Evolutionary conservation across 2,329 filamentous ascomycete species (phyloP).

Genomic region (Xylaria sp.): DNA sequence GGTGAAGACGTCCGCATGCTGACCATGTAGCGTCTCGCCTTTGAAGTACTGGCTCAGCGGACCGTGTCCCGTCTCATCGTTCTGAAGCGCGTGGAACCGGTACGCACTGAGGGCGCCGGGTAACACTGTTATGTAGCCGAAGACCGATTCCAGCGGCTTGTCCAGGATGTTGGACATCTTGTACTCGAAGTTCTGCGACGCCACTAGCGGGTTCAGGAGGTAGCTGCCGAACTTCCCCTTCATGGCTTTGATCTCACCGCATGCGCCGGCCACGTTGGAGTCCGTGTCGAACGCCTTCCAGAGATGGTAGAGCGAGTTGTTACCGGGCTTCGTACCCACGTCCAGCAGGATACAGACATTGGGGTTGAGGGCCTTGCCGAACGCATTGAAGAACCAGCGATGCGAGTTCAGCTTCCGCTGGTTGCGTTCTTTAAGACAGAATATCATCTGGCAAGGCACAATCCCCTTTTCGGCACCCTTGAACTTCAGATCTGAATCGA

Average conservation of each 20-base stretch:
- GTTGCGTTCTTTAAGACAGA: constrained; percentile 98
- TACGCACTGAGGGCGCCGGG: constrained; percentile 99
- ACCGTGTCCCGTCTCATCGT: constrained; percentile 93
- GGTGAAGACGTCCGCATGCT: constrained; percentile 94
- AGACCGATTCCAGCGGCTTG: constrained; percentile 95
- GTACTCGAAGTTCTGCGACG: constrained; percentile 99
- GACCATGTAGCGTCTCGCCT: constrained; percentile 90
- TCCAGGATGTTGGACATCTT: constrained; percentile 99
- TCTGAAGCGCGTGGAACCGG: constrained; percentile 91
- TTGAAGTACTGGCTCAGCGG: constrained; percentile 97
- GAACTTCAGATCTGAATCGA: constrained; percentile 96
- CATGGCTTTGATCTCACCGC: constrained; percentile 99
- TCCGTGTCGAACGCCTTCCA: constrained; percentile 99
- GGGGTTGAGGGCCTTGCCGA: constrained; percentile 89
- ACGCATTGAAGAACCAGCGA: constrained; percentile 99
- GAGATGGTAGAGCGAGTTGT: constrained; percentile 92
- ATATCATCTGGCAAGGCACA: constrained; percentile 97
- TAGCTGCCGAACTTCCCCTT: constrained; percentile 85
- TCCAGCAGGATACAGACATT: constrained; percentile 98
- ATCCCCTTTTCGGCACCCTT: constrained; percentile 99
- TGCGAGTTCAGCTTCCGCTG: constrained; percentile 98
- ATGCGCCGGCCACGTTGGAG: constrained; percentile 95
- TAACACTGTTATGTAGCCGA: constrained; percentile 96
- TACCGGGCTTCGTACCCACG: constrained; percentile 90
- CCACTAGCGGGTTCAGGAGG: constrained; percentile 91